Percentiles rank a stretch among this genome's conserved stretches.
phyloP scores from a whole-genome alignment of 2,329 filamentous ascomycete genomes.

The Colletotrichum brevisporum region DNA sequence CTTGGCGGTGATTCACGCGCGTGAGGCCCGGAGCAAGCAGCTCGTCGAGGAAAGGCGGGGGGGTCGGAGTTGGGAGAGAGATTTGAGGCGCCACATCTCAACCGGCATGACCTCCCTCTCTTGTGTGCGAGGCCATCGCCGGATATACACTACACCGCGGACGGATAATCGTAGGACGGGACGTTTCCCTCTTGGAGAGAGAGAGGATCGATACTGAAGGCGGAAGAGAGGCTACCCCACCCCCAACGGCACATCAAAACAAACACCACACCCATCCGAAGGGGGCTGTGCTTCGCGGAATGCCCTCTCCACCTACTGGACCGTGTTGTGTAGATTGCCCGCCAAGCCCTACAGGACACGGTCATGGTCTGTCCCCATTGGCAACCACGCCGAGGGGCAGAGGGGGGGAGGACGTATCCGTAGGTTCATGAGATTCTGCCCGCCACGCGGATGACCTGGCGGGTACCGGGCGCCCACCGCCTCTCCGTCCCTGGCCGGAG shows the following conservation, averaged over 20 bases:
- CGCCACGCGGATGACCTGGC: constrained; percentile 3
- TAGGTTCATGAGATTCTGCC: neutral
- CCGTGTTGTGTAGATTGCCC: constrained; percentile 27
- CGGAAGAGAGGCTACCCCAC: neutral
- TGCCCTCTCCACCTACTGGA: neutral
- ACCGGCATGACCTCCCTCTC: neutral
- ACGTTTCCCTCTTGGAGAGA: neutral
- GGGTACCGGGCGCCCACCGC: neutral
- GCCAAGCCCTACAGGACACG: constrained; percentile 22
- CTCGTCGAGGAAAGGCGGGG: neutral
- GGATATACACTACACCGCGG: too few relatives aligned
- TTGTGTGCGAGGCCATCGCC: too few relatives aligned
- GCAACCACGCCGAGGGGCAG: neutral
- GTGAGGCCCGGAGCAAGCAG: neutral
- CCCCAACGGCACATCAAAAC: constrained; percentile 1
- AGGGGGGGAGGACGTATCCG: too few relatives aligned
- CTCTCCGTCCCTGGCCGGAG: neutral
- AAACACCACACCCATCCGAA: neutral
- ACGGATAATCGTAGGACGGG: too few relatives aligned
- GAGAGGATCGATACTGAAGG: neutral
- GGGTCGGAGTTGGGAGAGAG: constrained; percentile 7
- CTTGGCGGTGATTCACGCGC: constrained; percentile 5
- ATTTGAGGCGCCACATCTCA: neutral
- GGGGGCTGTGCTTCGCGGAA: constrained; percentile 25
- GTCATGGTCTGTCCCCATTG: constrained; percentile 6